Conservation (phyloP, 108 stramenopile genomes). For the Cylindrotheca closterium region DNA sequence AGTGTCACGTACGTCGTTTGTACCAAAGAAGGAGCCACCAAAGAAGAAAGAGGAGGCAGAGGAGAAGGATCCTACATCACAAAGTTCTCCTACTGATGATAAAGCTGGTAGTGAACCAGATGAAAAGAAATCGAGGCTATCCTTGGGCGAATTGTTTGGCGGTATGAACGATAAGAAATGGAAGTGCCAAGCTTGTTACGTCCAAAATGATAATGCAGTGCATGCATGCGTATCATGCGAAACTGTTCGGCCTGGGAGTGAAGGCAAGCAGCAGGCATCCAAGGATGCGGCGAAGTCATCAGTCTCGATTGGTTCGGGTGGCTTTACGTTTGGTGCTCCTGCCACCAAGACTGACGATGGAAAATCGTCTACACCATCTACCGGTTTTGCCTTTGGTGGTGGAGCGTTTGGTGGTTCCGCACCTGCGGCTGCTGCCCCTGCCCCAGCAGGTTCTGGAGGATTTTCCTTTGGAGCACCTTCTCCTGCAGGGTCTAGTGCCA, state of each 20-base stretch:
- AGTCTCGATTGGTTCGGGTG: neutral
- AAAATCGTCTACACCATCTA: neutral
- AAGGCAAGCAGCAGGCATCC: slow-evolving; percentile 12
- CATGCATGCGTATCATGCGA: slow-evolving; percentile 22
- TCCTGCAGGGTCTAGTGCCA: slow-evolving; percentile 1
- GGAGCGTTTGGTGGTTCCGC: slow-evolving; percentile 7
- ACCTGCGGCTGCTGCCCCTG: slow-evolving; percentile 7
- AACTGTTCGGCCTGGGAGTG: slow-evolving; percentile 3
- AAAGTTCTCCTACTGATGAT: neutral
- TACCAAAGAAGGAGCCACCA: neutral
- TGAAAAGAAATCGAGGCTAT: neutral
- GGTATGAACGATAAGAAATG: slow-evolving; percentile 4
- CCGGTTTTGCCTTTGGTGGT: slow-evolving; percentile 23
- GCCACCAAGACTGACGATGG: neutral
- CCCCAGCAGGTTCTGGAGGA: slow-evolving; percentile 3
- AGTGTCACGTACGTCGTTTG: too few species aligned
- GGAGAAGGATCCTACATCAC: neutral
- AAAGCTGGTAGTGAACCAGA: neutral
- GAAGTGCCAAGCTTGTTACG: slow-evolving; percentile 12
- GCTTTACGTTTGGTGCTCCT: slow-evolving; percentile 7
- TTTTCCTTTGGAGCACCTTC: slow-evolving; percentile 24
- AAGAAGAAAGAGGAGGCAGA: neutral
- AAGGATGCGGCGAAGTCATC: neutral
- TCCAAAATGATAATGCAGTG: slow-evolving; percentile 5
- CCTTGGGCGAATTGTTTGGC: slow-evolving; percentile 27